Evolutionary conservation across 805 yeast species (phyloP).

Genomic region (Sungouiella thailandica): DNA sequence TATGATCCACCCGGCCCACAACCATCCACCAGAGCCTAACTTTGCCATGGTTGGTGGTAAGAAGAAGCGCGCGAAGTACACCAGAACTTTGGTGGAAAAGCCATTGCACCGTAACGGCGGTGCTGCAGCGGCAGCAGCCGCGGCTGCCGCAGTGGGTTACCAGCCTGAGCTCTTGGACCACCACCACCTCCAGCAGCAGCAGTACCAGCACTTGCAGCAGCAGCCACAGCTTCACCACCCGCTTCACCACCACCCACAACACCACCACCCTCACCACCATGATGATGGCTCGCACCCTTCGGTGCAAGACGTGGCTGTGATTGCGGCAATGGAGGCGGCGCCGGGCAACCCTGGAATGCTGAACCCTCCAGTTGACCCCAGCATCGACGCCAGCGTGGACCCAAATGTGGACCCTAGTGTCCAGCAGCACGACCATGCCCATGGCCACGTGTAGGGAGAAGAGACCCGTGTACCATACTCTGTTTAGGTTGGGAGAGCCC

Average conservation of each 20-base stretch:
- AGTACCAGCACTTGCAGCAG: constrained; percentile 16
- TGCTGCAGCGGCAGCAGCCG: constrained; percentile 20
- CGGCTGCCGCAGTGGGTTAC: constrained; percentile 23
- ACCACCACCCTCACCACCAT: constrained; percentile 23
- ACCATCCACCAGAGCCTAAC: constrained; percentile 41
- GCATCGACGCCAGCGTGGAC: constrained; percentile 33
- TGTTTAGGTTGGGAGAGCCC: too few relatives aligned
- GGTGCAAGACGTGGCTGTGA: constrained; percentile 39
- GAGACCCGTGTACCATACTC: constrained; percentile 1
- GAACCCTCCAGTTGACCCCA: constrained; percentile 31
- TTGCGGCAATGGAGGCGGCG: constrained; percentile 38
- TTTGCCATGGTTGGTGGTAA: constrained; percentile 20
- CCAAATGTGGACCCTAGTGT: constrained; percentile 42
- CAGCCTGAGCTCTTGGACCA: constrained; percentile 20
- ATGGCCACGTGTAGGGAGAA: constrained; percentile 17
- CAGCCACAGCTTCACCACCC: constrained; percentile 22
- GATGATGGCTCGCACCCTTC: constrained; percentile 22
- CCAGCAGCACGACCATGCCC: constrained; percentile 38
- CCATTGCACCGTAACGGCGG: constrained; percentile 29
- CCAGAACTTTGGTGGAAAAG: constrained; percentile 41
- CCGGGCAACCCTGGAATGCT: constrained; percentile 23
- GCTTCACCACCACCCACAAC: constrained; percentile 16
- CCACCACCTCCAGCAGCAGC: constrained; percentile 18
- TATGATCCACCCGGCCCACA: constrained; percentile 43
- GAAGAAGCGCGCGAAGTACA: constrained; percentile 35